phyloP scores from a whole-genome alignment of 2,329 filamentous ascomycete genomes.

The Pseudocercospora fuligena region DNA sequence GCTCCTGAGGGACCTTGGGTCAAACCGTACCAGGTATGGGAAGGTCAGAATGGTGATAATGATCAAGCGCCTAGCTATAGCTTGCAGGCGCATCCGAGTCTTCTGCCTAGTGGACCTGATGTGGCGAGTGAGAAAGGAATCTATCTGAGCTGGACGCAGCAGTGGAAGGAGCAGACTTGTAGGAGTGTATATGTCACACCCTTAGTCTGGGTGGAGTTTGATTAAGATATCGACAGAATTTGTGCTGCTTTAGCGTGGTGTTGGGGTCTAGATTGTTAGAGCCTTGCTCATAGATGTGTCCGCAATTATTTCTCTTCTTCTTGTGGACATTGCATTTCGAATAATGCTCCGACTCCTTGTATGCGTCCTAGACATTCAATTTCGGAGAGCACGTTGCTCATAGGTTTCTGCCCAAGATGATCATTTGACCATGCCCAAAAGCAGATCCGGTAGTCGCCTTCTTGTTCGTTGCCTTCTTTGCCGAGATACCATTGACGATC shows the following conservation, averaged over 20 bases:
- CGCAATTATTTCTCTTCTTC: not conserved
- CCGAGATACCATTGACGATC: too few relatives aligned
- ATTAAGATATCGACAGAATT: slow-evolving; percentile 10
- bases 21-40: slow-evolving; percentile 28
- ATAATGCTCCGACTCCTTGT: not conserved
- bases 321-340: not conserved
- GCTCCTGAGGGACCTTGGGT: slow-evolving; percentile 40
- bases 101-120: slow-evolving; percentile 18
- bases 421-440: too few relatives aligned
- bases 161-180: slow-evolving; percentile 22
- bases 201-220: slow-evolving; percentile 30
- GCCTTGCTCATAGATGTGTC: not conserved
- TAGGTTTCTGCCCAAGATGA: too few relatives aligned
- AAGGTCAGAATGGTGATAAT: slow-evolving; percentile 28
- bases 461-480: too few relatives aligned
- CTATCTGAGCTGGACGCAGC: slow-evolving; percentile 30
- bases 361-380: too few relatives aligned
- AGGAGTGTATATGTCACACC: slow-evolving; percentile 26
- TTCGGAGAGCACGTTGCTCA: too few relatives aligned
- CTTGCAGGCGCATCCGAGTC: slow-evolving; percentile 32
- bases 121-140: slow-evolving; percentile 27
- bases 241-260: not conserved
- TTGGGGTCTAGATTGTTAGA: not conserved
- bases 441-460: too few relatives aligned
- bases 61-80: slow-evolving; percentile 23